Evolutionary conservation across 1,139 yeast species (phyloP).

Genomic region (Wickerhamomyces sp.): DNA sequence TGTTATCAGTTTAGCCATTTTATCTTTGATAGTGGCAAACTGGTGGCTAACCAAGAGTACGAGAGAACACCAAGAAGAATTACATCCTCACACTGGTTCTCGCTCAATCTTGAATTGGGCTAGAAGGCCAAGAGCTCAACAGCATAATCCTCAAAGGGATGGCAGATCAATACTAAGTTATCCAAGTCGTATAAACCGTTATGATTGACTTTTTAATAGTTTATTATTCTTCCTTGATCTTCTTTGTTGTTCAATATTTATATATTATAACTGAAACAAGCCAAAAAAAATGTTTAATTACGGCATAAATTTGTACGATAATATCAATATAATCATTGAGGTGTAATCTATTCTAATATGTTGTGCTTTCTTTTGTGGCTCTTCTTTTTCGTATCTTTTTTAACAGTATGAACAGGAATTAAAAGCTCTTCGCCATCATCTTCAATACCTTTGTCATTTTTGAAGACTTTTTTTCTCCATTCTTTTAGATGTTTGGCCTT

Average conservation of each 20-base stretch:
- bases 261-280: not conserved
- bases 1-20: conserved; percentile 34
- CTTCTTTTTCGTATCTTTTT: conserved; percentile 4
- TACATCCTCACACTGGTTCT: conserved; percentile 26
- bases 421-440: conserved; percentile 36
- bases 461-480: conserved; percentile 86
- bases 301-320: no score
- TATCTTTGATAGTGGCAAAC: conserved; percentile 33
- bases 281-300: no score
- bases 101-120: conserved; percentile 30
- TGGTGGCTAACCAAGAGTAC: conserved; percentile 34
- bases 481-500: conserved; percentile 80
- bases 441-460: conserved; percentile 55
- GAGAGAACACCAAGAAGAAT: conserved; percentile 30
- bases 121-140: conserved; percentile 14
- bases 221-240: not conserved
- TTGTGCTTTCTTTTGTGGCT: conserved; percentile 9
- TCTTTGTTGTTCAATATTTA: not conserved
- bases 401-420: conserved; percentile 30
- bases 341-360: conserved; percentile 1
- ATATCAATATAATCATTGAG: no score
- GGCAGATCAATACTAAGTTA: conserved; percentile 22
- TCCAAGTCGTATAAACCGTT: conserved; percentile 22
- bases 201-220: conserved; percentile 12
- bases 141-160: conserved; percentile 17